Evolutionary conservation across 176 grass and related monocot genomes (phyloP).

Genomic region (Aegilops speltoides): DNA sequence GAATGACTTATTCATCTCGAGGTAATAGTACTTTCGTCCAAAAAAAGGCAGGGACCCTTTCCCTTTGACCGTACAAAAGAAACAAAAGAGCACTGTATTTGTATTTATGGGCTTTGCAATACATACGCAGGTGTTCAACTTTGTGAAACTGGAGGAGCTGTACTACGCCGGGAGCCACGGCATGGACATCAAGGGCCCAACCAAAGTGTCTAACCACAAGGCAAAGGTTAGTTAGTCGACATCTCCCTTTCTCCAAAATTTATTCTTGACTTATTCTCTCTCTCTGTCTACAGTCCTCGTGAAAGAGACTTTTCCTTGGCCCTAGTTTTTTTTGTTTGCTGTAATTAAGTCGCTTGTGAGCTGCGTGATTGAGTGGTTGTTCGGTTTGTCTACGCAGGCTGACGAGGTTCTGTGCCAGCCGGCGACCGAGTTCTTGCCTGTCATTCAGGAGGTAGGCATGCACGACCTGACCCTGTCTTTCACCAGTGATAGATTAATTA

Average conservation of each 20-base stretch:
- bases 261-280: not conserved
- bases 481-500: not conserved
- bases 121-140: conserved; percentile 41
- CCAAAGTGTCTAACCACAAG: conserved; percentile 34
- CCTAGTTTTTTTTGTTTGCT: not conserved
- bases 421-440: conserved; percentile 71
- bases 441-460: conserved; percentile 60
- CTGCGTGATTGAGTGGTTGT: not conserved
- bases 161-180: conserved; percentile 89
- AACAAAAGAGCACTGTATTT: not conserved
- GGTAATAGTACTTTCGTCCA: not conserved
- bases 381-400: conserved; percentile 35
- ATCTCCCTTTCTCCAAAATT: not conserved
- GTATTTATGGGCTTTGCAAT: not conserved
- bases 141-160: conserved; percentile 57
- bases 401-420: conserved; percentile 68
- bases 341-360: not conserved
- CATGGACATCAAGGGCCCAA: conserved; percentile 74
- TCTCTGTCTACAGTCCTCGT: not conserved
- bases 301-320: conserved; percentile 6
- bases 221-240: conserved; percentile 25
- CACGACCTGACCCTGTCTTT: not conserved
- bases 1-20: no score
- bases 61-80: no score
- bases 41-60: not conserved